Conservation (phyloP, 1,139 yeast genomes). For the Spathaspora jeffriesii region DNA sequence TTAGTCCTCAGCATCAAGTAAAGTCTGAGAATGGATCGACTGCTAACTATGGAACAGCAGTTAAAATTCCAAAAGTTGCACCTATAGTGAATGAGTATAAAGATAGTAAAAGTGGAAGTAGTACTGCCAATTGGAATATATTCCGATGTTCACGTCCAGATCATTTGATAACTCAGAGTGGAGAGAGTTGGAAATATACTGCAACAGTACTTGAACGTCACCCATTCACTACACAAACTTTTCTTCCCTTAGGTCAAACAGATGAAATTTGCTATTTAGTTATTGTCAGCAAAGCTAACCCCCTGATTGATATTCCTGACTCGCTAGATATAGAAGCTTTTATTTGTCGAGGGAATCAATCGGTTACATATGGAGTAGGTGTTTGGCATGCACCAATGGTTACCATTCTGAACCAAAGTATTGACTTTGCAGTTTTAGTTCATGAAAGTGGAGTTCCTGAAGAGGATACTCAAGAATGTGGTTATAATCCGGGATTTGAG, state of each 20-base stretch:
- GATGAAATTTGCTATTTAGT: slow-evolving; percentile 65
- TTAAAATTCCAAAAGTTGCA: slow-evolving; percentile 72
- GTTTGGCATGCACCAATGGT: slow-evolving; percentile 92
- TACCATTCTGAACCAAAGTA: slow-evolving; percentile 54
- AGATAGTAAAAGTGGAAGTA: slow-evolving; percentile 45
- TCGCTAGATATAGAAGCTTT: slow-evolving; percentile 63
- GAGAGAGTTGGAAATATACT: slow-evolving; percentile 35
- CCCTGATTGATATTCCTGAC: slow-evolving; percentile 52
- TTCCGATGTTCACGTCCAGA: slow-evolving; percentile 80
- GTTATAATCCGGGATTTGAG: slow-evolving; percentile 60
- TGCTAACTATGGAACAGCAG: slow-evolving; percentile 96
- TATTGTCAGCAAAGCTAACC: slow-evolving; percentile 69
- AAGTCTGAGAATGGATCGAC: slow-evolving; percentile 30
- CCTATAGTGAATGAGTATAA: slow-evolving; percentile 58
- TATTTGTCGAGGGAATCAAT: slow-evolving; percentile 77
- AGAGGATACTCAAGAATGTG: slow-evolving; percentile 83
- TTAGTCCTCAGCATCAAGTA: slow-evolving; percentile 48
- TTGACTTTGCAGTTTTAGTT: slow-evolving; percentile 85
- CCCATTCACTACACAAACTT: slow-evolving; percentile 89
- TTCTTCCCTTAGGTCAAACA: slow-evolving; percentile 80
- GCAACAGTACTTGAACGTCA: slow-evolving; percentile 85
- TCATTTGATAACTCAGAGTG: slow-evolving; percentile 44
- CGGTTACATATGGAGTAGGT: slow-evolving; percentile 83
- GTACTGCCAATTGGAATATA: slow-evolving; percentile 76
- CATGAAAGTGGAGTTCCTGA: slow-evolving; percentile 79